Percentiles rank a stretch among this genome's conserved stretches.
phyloP scores from a whole-genome alignment of 164 flowering plant species.

The Stephania yunnanensis region DNA sequence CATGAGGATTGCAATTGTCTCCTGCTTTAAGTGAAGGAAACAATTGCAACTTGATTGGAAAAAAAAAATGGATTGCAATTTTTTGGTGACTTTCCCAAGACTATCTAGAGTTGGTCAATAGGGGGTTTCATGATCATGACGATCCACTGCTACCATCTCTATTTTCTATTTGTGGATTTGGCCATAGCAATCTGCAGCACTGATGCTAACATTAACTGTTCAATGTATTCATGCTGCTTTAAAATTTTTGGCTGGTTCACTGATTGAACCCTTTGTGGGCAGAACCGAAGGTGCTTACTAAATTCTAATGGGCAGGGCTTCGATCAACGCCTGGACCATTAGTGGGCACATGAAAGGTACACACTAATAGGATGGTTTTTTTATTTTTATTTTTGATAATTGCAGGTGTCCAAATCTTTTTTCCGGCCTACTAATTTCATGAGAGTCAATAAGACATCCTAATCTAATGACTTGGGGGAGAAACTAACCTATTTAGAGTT shows the following conservation, averaged over 20 bases:
- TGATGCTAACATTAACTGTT: background rate
- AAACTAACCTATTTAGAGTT: no score
- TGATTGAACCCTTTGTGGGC: background rate
- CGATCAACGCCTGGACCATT: background rate
- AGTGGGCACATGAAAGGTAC: background rate
- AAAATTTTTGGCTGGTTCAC: background rate
- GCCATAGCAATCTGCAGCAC: background rate
- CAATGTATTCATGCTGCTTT: background rate
- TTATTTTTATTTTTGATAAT: no score
- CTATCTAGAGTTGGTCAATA: background rate
- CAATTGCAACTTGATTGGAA: background rate
- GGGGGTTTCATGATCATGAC: background rate
- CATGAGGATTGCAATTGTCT: background rate
- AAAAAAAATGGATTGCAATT: background rate
- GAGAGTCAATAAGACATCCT: no score
- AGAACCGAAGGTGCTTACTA: background rate
- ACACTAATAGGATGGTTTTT: background rate
- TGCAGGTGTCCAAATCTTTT: no score
- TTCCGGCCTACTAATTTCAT: no score
- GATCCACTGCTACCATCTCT: background rate
- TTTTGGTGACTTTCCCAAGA: background rate
- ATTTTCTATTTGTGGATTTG: background rate
- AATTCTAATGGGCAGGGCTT: background rate
- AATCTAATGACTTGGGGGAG: no score
- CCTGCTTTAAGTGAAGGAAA: background rate